Base-by-base conservation (phyloP, 1,284 basidiomycete genomes). In the Malassezia psittaci region DNA sequence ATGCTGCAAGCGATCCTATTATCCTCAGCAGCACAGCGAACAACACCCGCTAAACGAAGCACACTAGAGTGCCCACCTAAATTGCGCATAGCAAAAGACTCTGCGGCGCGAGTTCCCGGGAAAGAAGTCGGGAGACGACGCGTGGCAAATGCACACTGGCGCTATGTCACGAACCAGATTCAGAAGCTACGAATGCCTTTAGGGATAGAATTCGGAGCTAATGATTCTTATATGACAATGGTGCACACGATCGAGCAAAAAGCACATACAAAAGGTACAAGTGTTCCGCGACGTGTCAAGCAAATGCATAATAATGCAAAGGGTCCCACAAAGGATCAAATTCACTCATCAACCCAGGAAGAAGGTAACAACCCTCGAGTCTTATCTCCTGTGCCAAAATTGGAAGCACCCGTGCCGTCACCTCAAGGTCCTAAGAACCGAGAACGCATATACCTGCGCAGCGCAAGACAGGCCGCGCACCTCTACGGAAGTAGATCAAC, bases 71-170 rank as follows among this genome's bases (percentile, higher is more conserved):
- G 48, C 19, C 59, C 59, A 1, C 54, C 59, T 0, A 60, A 60
- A 45, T 52, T 60, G 1, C 46, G 37, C 8, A 7, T 47, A 0
- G 54, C 54, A 21, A 33, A 19, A 10, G 54, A 60, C 1, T 39
- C 47, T 0, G 44, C 40, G 5, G 38, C 38, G n/a, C 46, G 41
- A 8, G 37, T 60, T 15, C 59, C 54, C 6, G 59, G 54, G 11
- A 48, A 49, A 15, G 10, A 16, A 0, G 29, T 60, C 21, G 34
- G 38, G 2, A 46, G 54, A 10, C 34, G 50, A 12, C 54, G 59
- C 19, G 39, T 33, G 19, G 54, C 54, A 11, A 56, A 57, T 40
- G 50, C 51, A 5, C 54, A 54, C n/a, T 57, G 59, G 59, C 50
- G 43, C n/a, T 60, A 51, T 43, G 29, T 60, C 5, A 40, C 54